These are phyloP conservation scores for Syzygium aqueum DNA, from an alignment of 345 rosid species.

Conservation along the genomic window DNA sequence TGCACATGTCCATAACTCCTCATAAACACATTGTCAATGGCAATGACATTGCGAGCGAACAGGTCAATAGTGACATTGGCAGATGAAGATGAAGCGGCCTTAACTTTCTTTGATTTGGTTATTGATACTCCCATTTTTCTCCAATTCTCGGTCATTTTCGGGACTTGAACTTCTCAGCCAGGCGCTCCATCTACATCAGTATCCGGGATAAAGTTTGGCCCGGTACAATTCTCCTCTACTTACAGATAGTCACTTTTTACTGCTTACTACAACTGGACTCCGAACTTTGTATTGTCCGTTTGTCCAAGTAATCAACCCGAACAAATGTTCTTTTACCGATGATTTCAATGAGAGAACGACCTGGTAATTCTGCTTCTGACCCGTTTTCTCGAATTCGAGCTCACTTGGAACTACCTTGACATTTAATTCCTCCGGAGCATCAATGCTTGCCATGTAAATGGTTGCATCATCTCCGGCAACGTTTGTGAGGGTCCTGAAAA, in stretches of 20 bases:
- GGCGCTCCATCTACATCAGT: neutral
- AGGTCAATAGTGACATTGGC: neutral
- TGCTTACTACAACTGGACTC: slow-evolving; percentile 41
- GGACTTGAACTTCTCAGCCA: neutral
- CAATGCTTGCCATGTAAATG: slow-evolving; percentile 21
- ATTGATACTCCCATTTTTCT: neutral
- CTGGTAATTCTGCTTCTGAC: slow-evolving; percentile 38
- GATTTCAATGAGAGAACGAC: slow-evolving; percentile 25
- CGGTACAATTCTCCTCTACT: neutral
- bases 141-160: neutral
- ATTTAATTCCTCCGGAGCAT: slow-evolving; percentile 19
- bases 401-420: slow-evolving; percentile 36
- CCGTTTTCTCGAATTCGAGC: slow-evolving; percentile 31
- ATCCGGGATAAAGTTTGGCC: neutral
- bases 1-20: neutral
- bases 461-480: slow-evolving; percentile 47
- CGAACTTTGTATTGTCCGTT: slow-evolving; percentile 43
- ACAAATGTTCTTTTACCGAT: slow-evolving; percentile 22
- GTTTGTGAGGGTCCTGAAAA: slow-evolving; percentile 52
- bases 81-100: neutral
- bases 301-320: slow-evolving; percentile 65
- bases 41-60: neutral
- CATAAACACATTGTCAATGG: neutral
- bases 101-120: neutral
- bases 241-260: neutral